Percentiles rank a stretch among this genome's conserved stretches.
Evolutionary conservation across 2,329 filamentous ascomycete genomes (phyloP).

Genomic region (Botryotinia narcissicola): DNA sequence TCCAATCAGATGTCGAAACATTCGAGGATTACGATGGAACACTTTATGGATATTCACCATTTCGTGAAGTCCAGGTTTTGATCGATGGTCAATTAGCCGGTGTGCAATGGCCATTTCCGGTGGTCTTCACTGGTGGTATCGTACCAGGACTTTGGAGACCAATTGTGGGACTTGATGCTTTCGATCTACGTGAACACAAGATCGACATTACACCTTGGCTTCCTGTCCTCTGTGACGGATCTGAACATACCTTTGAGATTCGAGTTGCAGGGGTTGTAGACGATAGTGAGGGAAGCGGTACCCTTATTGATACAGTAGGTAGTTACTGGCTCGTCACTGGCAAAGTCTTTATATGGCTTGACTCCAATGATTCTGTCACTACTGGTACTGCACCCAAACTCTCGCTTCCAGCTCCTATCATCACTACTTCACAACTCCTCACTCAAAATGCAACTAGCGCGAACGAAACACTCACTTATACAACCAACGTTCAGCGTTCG

Average conservation of each 20-base stretch:
- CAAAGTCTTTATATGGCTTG: slow-evolving; percentile 78
- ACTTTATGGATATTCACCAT: slow-evolving; percentile 68
- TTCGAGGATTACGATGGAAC: slow-evolving; percentile 57
- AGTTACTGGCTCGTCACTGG: slow-evolving; percentile 73
- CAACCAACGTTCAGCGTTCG: slow-evolving; percentile 53
- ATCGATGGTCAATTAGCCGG: slow-evolving; percentile 73
- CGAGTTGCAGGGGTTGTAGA: slow-evolving; percentile 64
- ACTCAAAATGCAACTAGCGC: slow-evolving; percentile 48
- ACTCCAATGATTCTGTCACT: slow-evolving; percentile 50
- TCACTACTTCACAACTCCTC: slow-evolving; percentile 51
- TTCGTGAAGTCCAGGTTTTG: slow-evolving; percentile 72
- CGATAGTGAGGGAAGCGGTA: slow-evolving; percentile 45
- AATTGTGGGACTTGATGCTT: slow-evolving; percentile 74
- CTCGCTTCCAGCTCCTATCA: slow-evolving; percentile 42
- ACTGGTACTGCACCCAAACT: slow-evolving; percentile 46
- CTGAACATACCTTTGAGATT: slow-evolving; percentile 65
- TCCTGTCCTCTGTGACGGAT: slow-evolving; percentile 63
- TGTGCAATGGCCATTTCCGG: slow-evolving; percentile 76
- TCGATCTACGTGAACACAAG: slow-evolving; percentile 75
- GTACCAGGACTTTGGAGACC: slow-evolving; percentile 75
- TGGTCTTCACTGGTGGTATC: slow-evolving; percentile 79
- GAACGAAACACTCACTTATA: slow-evolving; percentile 60
- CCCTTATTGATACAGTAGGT: slow-evolving; percentile 55
- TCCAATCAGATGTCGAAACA: slow-evolving; percentile 56
- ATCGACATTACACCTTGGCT: slow-evolving; percentile 81